Conservation (phyloP, 768 basidiomycete genomes). For the Hygrocybe coccinea region DNA sequence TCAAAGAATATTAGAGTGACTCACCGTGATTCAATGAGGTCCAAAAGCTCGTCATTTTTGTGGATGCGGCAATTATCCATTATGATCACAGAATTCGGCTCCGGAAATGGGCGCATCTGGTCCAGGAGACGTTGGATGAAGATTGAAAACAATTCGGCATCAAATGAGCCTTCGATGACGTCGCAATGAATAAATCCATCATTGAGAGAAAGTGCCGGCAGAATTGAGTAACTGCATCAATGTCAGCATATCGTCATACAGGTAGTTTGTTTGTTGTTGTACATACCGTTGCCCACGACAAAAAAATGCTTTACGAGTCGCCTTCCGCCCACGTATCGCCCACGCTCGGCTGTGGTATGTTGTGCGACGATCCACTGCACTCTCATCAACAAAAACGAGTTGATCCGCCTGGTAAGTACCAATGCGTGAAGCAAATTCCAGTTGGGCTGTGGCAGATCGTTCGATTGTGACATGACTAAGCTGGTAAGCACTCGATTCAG, state of each 20-base stretch:
- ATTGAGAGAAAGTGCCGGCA: constrained; percentile 3
- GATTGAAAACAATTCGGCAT: not conserved
- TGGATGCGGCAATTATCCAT: constrained; percentile 39
- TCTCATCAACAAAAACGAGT: not conserved
- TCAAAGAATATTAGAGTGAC: not conserved
- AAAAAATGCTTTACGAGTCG: constrained; percentile 10
- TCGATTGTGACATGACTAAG: not conserved
- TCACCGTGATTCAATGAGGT: not conserved
- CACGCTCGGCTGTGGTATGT: constrained; percentile 3
- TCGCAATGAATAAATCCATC: constrained; percentile 6
- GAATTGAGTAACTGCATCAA: not conserved
- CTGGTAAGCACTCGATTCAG: not conserved
- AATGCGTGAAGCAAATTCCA: not conserved
- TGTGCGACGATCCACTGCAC: constrained; percentile 12
- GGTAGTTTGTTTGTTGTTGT: not conserved
- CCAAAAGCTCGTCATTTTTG: not conserved
- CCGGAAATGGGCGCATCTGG: not conserved
- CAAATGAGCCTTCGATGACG: constrained; percentile 4
- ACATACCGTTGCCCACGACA: not conserved
- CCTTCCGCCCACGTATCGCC: constrained; percentile 6
- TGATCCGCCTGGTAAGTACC: not conserved
- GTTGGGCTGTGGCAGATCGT: not conserved
- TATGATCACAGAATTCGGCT: constrained; percentile 27
- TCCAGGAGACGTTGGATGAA: constrained; percentile 5
- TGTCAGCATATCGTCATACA: not conserved